phyloP scores from a whole-genome alignment of 2,329 filamentous ascomycete species.

The Apiospora koreana region DNA sequence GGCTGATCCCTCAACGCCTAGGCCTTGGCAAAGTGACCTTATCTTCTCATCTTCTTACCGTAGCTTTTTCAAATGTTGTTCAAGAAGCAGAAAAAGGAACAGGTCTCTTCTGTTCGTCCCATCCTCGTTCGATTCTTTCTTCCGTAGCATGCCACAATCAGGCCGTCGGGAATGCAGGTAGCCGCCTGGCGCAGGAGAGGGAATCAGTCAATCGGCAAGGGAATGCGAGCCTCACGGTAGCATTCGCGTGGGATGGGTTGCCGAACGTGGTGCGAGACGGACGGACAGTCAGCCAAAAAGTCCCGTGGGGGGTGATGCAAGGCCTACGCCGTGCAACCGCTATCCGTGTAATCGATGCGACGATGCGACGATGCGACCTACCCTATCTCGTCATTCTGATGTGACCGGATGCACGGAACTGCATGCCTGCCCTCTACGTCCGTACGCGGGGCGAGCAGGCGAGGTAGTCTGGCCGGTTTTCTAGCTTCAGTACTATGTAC shows the following conservation, averaged over 20 bases:
- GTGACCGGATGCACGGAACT: neutral
- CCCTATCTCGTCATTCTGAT: neutral
- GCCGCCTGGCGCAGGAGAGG: neutral
- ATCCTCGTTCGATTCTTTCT: neutral
- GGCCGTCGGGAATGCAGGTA: neutral
- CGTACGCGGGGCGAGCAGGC: neutral
- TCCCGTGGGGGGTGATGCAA: neutral
- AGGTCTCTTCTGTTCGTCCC: neutral
- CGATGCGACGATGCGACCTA: neutral
- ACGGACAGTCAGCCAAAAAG: neutral
- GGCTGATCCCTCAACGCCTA: neutral
- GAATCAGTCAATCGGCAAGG: neutral
- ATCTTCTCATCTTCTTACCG: neutral
- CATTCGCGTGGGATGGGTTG: neutral
- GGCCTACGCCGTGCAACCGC: neutral
- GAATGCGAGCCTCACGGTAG: neutral
- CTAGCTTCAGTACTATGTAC: neutral
- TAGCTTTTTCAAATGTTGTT: neutral
- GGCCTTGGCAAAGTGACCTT: neutral
- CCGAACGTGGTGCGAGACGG: neutral
- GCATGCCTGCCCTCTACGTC: neutral
- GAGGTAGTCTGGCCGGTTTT: no score
- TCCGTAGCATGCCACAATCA: neutral
- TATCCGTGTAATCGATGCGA: neutral
- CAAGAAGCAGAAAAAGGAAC: neutral